Conservation (phyloP, 305 asterid genomes). For the Fraxinus sp. region DNA sequence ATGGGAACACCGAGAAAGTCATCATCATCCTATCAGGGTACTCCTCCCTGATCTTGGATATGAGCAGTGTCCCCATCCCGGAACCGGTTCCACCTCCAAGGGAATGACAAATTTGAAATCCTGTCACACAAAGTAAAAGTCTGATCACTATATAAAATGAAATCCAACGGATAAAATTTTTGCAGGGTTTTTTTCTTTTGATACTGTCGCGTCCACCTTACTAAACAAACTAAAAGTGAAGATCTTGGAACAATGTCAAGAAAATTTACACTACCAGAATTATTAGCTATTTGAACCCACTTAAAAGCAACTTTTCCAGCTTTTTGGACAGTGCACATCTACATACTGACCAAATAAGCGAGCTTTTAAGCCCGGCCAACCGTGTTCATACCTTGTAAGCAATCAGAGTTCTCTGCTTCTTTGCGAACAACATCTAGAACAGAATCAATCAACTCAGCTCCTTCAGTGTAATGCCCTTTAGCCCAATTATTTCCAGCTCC, state of each 20-base stretch:
- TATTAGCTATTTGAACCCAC: not conserved
- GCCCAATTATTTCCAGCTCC: constrained; percentile 72
- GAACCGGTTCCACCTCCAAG: constrained; percentile 44
- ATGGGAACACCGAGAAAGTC: constrained; percentile 43
- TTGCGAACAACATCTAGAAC: constrained; percentile 68
- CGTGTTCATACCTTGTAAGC: constrained; percentile 49
- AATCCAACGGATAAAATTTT: not conserved
- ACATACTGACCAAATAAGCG: not conserved
- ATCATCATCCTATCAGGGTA: constrained; percentile 48
- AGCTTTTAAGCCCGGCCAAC: not conserved
- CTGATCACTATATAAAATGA: not conserved
- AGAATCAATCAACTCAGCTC: constrained; percentile 59
- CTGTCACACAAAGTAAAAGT: constrained; percentile 7
- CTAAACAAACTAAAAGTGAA: not conserved
- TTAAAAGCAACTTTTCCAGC: not conserved
- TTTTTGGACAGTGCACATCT: not conserved
- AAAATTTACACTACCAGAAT: not conserved
- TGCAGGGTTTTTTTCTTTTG: no score
- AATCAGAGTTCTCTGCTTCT: constrained; percentile 67
- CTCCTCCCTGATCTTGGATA: constrained; percentile 46
- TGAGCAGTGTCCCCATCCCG: constrained; percentile 42
- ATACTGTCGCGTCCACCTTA: not conserved
- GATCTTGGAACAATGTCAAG: not conserved
- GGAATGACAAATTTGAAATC: constrained; percentile 44
- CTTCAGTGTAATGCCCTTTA: constrained; percentile 64